Evolutionary conservation across 2,329 filamentous ascomycete genomes (phyloP), one percentile per base, ranked within the genome.

Genomic region (Penicillium sp.): DNA sequence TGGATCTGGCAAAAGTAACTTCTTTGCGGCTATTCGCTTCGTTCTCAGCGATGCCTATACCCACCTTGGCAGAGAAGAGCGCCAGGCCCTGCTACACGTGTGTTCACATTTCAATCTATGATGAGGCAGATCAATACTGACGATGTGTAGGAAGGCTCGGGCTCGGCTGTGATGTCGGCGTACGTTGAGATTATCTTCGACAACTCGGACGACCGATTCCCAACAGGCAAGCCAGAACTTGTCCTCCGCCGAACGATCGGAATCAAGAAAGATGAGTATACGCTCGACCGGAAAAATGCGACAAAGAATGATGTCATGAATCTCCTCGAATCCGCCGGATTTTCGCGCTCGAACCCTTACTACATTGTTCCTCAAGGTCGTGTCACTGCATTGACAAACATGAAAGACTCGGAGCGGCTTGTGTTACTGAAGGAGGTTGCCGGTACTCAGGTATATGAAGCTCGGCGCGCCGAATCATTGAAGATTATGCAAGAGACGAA

Each of bases 111-210:
- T 9, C 18, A 12, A 39, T 28, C 6, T 12, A 24, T 24, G 18
- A 6, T 38, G 8, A 18, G 18, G 18, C 18, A 18, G 18, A 3
- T 33, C 39, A 28, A 5, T 9, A 6, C 11, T 4, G 32, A 27
- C 55, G 39, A 75, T 61, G 47, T 26, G 44, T 57, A 80, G 76
- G 94, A 98, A 77, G 94, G 94, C 36, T 95, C 93, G 4, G 94
- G 93, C 33, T 95, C 91, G 3, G 93, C 93, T 12, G 91, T 98
- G 62, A 95, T 96, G 88, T 95, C 90, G 41, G 94, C 93, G n/a
- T 98, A 97, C 62, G 94, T 98, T 50, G 93, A 98, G 72, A 88
- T 98, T 62, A 95, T 96, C 57, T 98, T 98, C 70, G 93, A 98
- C 78, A 98, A 98, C 67, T 88, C 82, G 61, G 91, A 98, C 67